Evolutionary conservation across 1,284 basidiomycete species (phyloP).

Genomic region (Phylloporus sp.): DNA sequence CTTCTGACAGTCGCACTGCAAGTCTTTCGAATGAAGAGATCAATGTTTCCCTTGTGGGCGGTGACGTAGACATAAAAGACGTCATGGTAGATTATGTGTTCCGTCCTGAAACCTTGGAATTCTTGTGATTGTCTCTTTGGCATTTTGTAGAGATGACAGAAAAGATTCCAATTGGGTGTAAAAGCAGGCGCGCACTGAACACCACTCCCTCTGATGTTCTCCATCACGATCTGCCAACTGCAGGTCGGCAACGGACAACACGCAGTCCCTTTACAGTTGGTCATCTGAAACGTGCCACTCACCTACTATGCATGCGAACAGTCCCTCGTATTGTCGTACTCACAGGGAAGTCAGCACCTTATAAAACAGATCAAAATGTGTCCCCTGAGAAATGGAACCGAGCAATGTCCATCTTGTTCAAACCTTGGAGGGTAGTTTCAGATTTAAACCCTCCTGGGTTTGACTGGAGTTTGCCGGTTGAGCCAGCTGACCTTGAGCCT

Average conservation of each 20-base stretch:
- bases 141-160: not conserved
- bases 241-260: not conserved
- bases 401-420: no score
- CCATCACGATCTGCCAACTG: no score
- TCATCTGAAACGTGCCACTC: not conserved
- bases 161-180: not conserved
- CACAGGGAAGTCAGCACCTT: not conserved
- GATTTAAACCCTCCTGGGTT: no score
- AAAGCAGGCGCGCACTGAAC: not conserved
- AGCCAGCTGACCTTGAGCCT: no score
- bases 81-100: not conserved
- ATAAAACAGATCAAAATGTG: not conserved
- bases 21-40: not conserved
- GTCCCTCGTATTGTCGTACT: not conserved
- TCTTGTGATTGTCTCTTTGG: not conserved
- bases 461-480: no score
- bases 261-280: not conserved
- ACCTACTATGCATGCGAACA: not conserved
- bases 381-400: no score
- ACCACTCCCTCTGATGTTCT: no score
- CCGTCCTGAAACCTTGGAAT: not conserved
- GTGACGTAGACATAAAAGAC: not conserved
- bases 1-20: no score
- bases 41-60: not conserved
- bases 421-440: no score